Conservation (phyloP, 257 asterid genomes). For the Solanum tarapatanum region DNA sequence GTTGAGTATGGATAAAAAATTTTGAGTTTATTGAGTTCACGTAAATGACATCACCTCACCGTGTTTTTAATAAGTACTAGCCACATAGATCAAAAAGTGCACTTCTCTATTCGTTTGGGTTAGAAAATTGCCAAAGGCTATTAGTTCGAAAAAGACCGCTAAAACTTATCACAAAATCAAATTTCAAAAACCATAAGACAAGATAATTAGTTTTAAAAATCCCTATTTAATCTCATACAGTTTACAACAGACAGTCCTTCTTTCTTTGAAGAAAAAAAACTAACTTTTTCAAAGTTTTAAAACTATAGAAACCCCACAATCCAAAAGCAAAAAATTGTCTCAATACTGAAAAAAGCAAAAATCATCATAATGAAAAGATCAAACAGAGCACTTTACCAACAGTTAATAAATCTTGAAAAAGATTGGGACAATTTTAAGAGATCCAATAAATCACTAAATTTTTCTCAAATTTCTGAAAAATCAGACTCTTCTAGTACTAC, state of each 20-base stretch:
- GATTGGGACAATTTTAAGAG: constrained; percentile 12
- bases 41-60: too few relatives aligned
- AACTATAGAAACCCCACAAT: neutral
- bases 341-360: neutral
- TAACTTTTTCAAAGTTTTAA: neutral
- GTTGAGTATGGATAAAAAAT: rapidly evolving
- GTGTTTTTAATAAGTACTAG: neutral
- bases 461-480: neutral
- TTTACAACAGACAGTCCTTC: neutral
- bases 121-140: neutral
- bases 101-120: neutral
- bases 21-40: too few relatives aligned
- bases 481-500: neutral
- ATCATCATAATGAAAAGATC: constrained; percentile 18
- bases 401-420: constrained; percentile 4
- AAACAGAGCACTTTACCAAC: constrained; percentile 12
- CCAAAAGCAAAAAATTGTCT: neutral
- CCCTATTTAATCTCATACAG: neutral
- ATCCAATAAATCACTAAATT: neutral
- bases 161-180: neutral
- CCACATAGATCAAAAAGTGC: neutral
- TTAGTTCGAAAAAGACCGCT: neutral
- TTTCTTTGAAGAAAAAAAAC: neutral
- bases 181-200: neutral
- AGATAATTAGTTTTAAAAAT: neutral